Evolutionary conservation across 2,329 filamentous ascomycete species (phyloP).

Genomic region (Exserohilum turcica): DNA sequence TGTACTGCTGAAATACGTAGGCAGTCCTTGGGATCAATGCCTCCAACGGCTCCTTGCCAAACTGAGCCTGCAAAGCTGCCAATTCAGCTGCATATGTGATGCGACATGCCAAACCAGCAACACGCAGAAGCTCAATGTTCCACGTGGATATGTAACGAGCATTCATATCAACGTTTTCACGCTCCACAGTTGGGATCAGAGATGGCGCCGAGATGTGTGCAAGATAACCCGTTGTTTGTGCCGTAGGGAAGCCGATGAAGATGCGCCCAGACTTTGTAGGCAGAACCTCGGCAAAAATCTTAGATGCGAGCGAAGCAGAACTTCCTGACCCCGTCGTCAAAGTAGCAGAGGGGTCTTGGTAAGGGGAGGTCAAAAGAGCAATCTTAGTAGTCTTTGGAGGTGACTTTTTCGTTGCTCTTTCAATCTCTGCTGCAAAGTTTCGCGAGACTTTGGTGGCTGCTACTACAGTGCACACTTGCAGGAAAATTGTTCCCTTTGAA

Average conservation of each 20-base stretch:
- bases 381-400: constrained; percentile 87
- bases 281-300: constrained; percentile 88
- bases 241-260: constrained; percentile 97
- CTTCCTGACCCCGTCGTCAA: constrained; percentile 58
- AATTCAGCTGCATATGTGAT: constrained; percentile 90
- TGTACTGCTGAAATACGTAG: constrained; percentile 85
- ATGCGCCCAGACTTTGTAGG: constrained; percentile 88
- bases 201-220: constrained; percentile 95
- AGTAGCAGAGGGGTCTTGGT: constrained; percentile 76
- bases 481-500: constrained; percentile 80
- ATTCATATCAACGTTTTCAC: constrained; percentile 95
- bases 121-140: constrained; percentile 92
- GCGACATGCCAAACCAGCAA: constrained; percentile 86
- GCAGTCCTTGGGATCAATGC: constrained; percentile 77
- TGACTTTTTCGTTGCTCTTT: constrained; percentile 95
- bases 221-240: constrained; percentile 92
- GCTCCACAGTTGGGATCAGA: constrained; percentile 94
- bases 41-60: constrained; percentile 62
- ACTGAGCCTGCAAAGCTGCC: constrained; percentile 60
- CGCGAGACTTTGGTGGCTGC: constrained; percentile 76
- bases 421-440: constrained; percentile 80
- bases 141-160: constrained; percentile 92
- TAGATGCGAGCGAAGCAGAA: constrained; percentile 63
- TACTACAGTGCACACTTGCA: constrained; percentile 83
- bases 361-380: constrained; percentile 87